phyloP scores from a whole-genome alignment of 2,329 filamentous ascomycete species.

The Exophiala spinifera region DNA sequence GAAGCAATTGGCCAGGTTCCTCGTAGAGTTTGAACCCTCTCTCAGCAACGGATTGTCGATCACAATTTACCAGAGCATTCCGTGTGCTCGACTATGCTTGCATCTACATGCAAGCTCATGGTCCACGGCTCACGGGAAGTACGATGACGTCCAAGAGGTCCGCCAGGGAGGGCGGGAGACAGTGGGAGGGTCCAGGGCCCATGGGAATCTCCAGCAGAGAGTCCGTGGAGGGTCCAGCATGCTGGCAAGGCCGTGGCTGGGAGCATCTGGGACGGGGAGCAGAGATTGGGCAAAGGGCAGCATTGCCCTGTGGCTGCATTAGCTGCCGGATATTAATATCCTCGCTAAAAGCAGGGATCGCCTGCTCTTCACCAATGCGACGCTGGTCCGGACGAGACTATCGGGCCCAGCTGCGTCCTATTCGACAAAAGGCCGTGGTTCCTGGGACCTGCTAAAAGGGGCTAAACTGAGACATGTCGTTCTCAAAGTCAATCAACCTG shows the following conservation, averaged over 20 bases:
- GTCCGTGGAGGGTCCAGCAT: slow-evolving; percentile 1
- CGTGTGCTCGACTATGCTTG: too few species aligned
- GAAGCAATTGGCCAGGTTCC: too few species aligned
- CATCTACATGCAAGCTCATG: too few species aligned
- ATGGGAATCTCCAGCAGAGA: too few species aligned
- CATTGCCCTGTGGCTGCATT: slow-evolving; percentile 22
- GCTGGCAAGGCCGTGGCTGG: slow-evolving; percentile 21
- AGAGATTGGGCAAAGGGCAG: slow-evolving; percentile 4
- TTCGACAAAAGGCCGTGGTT: slow-evolving; percentile 7
- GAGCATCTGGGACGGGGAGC: background rate
- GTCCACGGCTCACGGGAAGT: background rate
- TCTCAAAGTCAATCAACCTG: slow-evolving; percentile 1
- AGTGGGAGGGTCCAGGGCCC: background rate
- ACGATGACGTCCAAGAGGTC: slow-evolving; percentile 2
- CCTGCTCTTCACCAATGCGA: background rate
- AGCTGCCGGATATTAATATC: slow-evolving; percentile 23
- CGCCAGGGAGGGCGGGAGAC: background rate
- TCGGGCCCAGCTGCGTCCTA: slow-evolving; percentile 1
- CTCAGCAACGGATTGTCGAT: background rate
- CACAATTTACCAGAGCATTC: background rate
- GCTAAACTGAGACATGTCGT: slow-evolving; percentile 24
- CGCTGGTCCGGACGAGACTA: background rate
- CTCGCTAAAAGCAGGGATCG: slow-evolving; percentile 5
- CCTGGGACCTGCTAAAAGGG: background rate
- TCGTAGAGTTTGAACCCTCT: too few species aligned